These are phyloP conservation scores for Sporothrix phasma DNA, from an alignment of 2,329 filamentous ascomycete species.

Conservation along the genomic window DNA sequence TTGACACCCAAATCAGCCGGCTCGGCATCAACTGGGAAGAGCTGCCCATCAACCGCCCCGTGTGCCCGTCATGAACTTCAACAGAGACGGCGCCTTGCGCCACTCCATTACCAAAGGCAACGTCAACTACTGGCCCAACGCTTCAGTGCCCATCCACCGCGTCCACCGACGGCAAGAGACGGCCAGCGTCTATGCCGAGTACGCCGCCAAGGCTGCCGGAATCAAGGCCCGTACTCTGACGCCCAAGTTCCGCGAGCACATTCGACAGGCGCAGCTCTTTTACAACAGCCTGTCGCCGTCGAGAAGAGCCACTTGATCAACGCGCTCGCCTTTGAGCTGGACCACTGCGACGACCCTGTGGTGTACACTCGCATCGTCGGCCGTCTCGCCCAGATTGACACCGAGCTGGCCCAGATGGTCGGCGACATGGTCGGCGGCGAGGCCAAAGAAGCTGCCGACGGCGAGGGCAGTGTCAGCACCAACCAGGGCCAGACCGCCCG, in stretches of 20 bases:
- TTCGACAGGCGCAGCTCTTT: slow-evolving; percentile 70
- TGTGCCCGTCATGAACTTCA: slow-evolving; percentile 69
- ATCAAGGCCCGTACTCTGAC: slow-evolving; percentile 61
- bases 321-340: slow-evolving; percentile 60
- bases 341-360: slow-evolving; percentile 70
- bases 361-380: slow-evolving; percentile 63
- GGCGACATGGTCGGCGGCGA: neutral
- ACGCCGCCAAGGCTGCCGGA: slow-evolving; percentile 53
- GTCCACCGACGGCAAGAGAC: slow-evolving; percentile 27
- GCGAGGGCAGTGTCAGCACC: neutral
- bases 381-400: slow-evolving; percentile 62
- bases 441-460: neutral
- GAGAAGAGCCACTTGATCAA: slow-evolving; percentile 55
- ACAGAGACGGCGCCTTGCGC: slow-evolving; percentile 62
- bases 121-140: slow-evolving; percentile 75
- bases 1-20: slow-evolving; percentile 59
- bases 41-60: slow-evolving; percentile 64
- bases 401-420: slow-evolving; percentile 36
- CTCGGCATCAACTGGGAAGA: slow-evolving; percentile 69
- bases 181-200: slow-evolving; percentile 61
- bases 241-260: slow-evolving; percentile 68
- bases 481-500: neutral
- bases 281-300: slow-evolving; percentile 62
- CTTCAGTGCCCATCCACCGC: slow-evolving; percentile 55
- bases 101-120: slow-evolving; percentile 65